Conservation (phyloP, 129 eudicot species). For the Lactuca sativa region DNA sequence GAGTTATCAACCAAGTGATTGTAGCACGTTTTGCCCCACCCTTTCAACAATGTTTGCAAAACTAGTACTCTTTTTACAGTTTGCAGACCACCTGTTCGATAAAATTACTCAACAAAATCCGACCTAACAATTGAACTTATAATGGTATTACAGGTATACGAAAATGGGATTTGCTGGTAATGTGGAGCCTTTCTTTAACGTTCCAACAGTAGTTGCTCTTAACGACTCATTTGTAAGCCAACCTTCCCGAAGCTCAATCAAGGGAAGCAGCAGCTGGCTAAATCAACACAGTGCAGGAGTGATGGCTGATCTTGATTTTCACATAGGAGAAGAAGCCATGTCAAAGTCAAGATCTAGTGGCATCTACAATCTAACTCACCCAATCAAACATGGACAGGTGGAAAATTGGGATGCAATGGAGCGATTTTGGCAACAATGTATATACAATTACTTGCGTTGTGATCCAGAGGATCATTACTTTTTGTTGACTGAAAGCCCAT, state of each 20-base stretch:
- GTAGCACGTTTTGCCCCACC: not conserved
- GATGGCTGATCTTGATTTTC: constrained; percentile 98
- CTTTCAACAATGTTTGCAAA: not conserved
- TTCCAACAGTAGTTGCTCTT: constrained; percentile 84
- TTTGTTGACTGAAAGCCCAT: constrained; percentile 84
- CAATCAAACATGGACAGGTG: constrained; percentile 88
- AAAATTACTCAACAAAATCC: not conserved
- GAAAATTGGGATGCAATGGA: constrained; percentile 97
- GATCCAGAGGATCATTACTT: constrained; percentile 99
- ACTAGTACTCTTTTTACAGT: not conserved
- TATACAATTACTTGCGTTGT: constrained; percentile 84
- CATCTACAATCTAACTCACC: constrained; percentile 70
- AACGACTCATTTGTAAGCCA: constrained; percentile 83
- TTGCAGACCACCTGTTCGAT: not conserved
- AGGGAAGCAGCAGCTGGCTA: constrained; percentile 67
- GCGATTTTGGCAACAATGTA: constrained; percentile 97
- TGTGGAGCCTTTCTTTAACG: constrained; percentile 81
- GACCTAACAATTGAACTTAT: not conserved
- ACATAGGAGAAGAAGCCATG: constrained; percentile 82
- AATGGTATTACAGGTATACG: constrained; percentile 62
- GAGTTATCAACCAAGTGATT: not conserved
- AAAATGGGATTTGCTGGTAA: constrained; percentile 98
- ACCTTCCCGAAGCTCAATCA: constrained; percentile 47
- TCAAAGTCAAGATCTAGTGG: constrained; percentile 68
- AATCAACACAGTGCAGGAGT: constrained; percentile 91